phyloP scores from a whole-genome alignment of 768 basidiomycete species.

The Lactarius indigo region DNA sequence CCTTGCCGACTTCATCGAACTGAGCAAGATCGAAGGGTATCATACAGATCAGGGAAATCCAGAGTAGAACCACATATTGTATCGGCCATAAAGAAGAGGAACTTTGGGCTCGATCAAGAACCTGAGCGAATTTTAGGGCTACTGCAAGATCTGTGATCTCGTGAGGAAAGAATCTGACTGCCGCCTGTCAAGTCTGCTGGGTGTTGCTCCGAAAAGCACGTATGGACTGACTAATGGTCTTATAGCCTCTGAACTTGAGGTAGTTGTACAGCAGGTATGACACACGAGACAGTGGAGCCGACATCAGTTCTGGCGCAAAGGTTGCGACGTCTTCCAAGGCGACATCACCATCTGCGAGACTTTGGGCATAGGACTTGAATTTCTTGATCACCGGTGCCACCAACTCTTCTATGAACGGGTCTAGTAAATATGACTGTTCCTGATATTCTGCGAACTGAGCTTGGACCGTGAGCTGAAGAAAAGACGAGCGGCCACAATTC shows the following conservation, averaged over 20 bases:
- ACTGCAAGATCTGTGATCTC: conserved; percentile 78
- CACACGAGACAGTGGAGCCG: conserved; percentile 42
- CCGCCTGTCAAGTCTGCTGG: conserved; percentile 11
- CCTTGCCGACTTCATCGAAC: conserved; percentile 62
- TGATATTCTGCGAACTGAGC: conserved; percentile 82
- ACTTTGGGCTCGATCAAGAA: conserved; percentile 41
- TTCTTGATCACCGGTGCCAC: conserved; percentile 68
- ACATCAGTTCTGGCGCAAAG: conserved; percentile 32
- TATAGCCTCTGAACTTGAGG: conserved; percentile 86
- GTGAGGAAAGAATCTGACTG: conserved; percentile 94
- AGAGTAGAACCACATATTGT: conserved; percentile 80
- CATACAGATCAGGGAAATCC: conserved; percentile 93
- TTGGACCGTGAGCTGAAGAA: conserved; percentile 8
- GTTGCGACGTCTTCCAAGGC: conserved; percentile 24
- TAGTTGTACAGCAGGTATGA: conserved; percentile 70
- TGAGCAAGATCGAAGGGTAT: conserved; percentile 89
- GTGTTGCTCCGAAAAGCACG: conserved; percentile 6
- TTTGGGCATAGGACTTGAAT: conserved; percentile 54
- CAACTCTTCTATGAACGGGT: conserved; percentile 81
- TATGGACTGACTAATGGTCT: conserved; percentile 74
- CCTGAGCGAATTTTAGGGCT: conserved; percentile 61
- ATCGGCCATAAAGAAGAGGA: conserved; percentile 62
- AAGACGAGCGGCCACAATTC: neutral
- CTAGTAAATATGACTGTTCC: conserved; percentile 88
- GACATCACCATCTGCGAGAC: conserved; percentile 20